Evolutionary conservation across 2,329 filamentous ascomycete species (phyloP), one percentile per base, ranked within the genome.

Genomic region (Furcasterigmium sp.): DNA sequence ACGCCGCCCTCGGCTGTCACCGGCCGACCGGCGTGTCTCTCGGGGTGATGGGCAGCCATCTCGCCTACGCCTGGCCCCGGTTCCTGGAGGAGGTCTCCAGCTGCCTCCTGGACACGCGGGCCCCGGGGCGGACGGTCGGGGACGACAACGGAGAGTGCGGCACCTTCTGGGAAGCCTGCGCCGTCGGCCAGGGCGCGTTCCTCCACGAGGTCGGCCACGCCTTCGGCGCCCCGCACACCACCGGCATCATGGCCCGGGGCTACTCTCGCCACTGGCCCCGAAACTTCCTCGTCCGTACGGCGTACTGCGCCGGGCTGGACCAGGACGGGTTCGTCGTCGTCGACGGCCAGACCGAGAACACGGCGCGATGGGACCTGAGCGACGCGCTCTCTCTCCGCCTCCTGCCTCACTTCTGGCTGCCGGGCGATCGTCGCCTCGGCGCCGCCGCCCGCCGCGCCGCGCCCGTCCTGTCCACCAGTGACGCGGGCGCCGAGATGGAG

Each of bases 21-120:
- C 77, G 79, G 19, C 73, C 63, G 11, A 65, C 68, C 23, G 79
- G 76, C 11, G 60, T 86, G 40, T 80, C 82, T 41, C 68, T 87
- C 42, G 84, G 81, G 11, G 80, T 88, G 37, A 87, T 86, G 55
- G 84, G 84, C 8, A 87, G 83, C 29, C 83, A 86, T 55, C 73
- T 78, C 47, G 71, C 87, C 18, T 83, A 87, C 54, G 82, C 78
- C 46, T 87, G 86, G 58, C 84, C 84, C 2, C 75, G 81, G 2
- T 82, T 78, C 53, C 64, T 87, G 25, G 84, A 88, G 56, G 84
- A 87, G 50, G 76, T 87, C 5, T 43, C 59, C 3, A 50, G 49
- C 72, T 82, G 44, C 72, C 80, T 52, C 18, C 51, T 60, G 1
- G 69, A 73, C 41, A 51, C 47, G 8, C 53, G 57, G 3, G 18